Evolutionary conservation across 371 early-diverging fungal genomes (phyloP).

Genomic region (Rhizomucor miehei): DNA sequence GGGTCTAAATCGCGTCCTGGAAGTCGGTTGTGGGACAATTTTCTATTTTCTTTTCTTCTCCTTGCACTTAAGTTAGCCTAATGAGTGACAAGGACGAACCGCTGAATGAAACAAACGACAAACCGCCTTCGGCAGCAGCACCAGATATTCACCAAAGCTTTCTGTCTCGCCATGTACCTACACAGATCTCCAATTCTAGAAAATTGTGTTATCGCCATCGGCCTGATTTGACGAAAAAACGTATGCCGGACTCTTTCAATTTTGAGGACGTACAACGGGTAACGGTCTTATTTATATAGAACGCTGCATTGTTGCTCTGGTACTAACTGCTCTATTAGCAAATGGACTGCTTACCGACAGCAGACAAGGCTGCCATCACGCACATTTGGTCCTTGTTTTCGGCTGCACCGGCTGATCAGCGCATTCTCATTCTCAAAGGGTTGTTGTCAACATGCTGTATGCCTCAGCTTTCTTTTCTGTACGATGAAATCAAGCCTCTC

Average conservation of each 20-base stretch:
- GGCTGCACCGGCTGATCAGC: slow-evolving; percentile 55
- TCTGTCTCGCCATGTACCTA: slow-evolving; percentile 39
- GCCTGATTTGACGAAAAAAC: slow-evolving; percentile 22
- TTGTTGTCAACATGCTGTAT: slow-evolving; percentile 73
- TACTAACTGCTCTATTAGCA: slow-evolving; percentile 19
- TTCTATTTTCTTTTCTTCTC: too few relatives aligned
- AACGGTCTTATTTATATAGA: background rate
- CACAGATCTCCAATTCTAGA: slow-evolving; percentile 32
- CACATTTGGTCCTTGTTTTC: slow-evolving; percentile 62
- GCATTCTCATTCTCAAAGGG: slow-evolving; percentile 65
- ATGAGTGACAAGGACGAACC: slow-evolving; percentile 14
- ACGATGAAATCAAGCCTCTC: slow-evolving; percentile 62
- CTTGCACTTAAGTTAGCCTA: too few relatives aligned
- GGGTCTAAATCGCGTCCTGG: too few relatives aligned
- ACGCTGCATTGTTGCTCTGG: background rate
- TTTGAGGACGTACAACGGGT: slow-evolving; percentile 14
- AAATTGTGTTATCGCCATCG: slow-evolving; percentile 31
- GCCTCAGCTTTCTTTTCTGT: slow-evolving; percentile 77
- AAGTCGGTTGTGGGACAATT: too few relatives aligned
- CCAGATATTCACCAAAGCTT: slow-evolving; percentile 27
- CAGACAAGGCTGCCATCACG: slow-evolving; percentile 51
- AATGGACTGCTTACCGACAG: slow-evolving; percentile 41
- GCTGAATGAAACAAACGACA: background rate
- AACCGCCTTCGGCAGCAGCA: background rate
- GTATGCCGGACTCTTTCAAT: slow-evolving; percentile 22